Conservation (phyloP, 768 basidiomycete species). For the Udeniomyces megalosporus region DNA sequence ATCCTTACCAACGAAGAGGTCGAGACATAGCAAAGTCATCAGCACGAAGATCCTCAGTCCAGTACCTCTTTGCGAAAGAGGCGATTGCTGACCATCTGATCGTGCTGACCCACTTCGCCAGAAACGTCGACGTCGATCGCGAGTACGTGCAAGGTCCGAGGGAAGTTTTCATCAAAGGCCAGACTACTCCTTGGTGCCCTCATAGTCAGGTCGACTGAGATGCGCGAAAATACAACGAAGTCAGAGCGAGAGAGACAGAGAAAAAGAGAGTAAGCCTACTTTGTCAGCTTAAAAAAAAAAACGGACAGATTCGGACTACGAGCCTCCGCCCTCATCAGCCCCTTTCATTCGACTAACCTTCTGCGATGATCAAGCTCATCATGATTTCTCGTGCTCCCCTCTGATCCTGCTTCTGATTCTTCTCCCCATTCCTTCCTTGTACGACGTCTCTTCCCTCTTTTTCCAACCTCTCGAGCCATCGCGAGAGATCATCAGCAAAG, state of each 20-base stretch:
- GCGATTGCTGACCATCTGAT: neutral
- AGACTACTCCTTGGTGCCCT: constrained; percentile 37
- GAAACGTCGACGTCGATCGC: constrained; percentile 48
- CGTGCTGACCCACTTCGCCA: too few relatives aligned
- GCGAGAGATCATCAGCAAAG: constrained; percentile 73
- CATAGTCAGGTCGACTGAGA: constrained; percentile 34
- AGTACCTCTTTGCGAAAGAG: too few relatives aligned
- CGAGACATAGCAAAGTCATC: too few relatives aligned
- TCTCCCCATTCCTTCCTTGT: constrained; percentile 11
- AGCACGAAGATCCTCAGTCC: neutral
- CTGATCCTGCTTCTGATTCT: neutral
- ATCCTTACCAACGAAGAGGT: too few relatives aligned
- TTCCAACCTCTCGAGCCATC: constrained; percentile 40
- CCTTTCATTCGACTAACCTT: constrained; percentile 20
- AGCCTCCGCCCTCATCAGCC: too few relatives aligned
- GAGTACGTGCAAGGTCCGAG: constrained; percentile 30
- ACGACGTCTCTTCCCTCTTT: constrained; percentile 34
- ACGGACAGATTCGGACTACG: too few relatives aligned
- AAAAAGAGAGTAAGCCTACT: constrained; percentile 14
- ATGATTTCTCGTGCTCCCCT: constrained; percentile 31
- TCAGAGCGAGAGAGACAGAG: neutral
- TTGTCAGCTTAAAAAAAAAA: neutral
- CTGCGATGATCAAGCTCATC: constrained; percentile 20
- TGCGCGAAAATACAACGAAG: too few relatives aligned
- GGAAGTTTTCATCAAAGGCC: constrained; percentile 26